A percentile compares a stretch with the other conserved stretches of the same genome.
Conservation (phyloP, 1,284 basidiomycete species). For the Microbotryum scabiosae region DNA sequence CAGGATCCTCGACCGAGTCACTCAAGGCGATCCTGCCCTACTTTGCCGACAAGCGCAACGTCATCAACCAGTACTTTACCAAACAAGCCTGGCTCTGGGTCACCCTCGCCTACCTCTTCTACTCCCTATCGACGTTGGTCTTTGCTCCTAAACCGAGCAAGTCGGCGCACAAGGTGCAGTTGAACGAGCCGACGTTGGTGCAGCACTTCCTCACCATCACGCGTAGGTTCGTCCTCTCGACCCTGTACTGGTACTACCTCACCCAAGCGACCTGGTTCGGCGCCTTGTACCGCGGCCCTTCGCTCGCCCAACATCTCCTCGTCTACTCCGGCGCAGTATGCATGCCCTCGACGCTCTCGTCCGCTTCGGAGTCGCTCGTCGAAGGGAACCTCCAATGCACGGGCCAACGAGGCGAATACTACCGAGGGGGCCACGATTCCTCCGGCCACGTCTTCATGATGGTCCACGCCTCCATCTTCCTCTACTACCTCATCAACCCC, state of each 20-base stretch:
- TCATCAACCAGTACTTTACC: slow-evolving; percentile 77
- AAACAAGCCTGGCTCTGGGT: slow-evolving; percentile 93
- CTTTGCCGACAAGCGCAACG: slow-evolving; percentile 48
- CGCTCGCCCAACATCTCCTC: slow-evolving; percentile 65
- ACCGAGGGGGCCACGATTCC: slow-evolving; percentile 76
- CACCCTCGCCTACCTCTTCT: slow-evolving; percentile 54
- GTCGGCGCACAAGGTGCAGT: background rate
- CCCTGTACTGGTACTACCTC: slow-evolving; percentile 55
- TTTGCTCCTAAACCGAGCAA: slow-evolving; percentile 4
- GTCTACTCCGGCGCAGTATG: slow-evolving; percentile 75
- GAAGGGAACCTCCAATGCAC: slow-evolving; percentile 9
- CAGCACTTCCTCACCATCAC: slow-evolving; percentile 35
- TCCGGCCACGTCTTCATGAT: slow-evolving; percentile 91
- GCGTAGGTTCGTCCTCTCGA: slow-evolving; percentile 56
- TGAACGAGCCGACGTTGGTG: background rate
- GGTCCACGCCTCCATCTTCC: slow-evolving; percentile 67
- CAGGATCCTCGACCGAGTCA: slow-evolving; percentile 6
- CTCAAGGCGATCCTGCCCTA: slow-evolving; percentile 23
- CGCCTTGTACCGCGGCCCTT: slow-evolving; percentile 52
- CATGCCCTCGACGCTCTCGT: slow-evolving; percentile 40
- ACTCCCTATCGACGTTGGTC: slow-evolving; percentile 48
- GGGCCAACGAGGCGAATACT: slow-evolving; percentile 28
- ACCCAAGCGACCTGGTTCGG: slow-evolving; percentile 66
- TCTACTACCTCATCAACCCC: slow-evolving; percentile 23
- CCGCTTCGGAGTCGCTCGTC: slow-evolving; percentile 3